phyloP scores from a whole-genome alignment of 495 filamentous ascomycete genomes.

The Extremus antarcticus region DNA sequence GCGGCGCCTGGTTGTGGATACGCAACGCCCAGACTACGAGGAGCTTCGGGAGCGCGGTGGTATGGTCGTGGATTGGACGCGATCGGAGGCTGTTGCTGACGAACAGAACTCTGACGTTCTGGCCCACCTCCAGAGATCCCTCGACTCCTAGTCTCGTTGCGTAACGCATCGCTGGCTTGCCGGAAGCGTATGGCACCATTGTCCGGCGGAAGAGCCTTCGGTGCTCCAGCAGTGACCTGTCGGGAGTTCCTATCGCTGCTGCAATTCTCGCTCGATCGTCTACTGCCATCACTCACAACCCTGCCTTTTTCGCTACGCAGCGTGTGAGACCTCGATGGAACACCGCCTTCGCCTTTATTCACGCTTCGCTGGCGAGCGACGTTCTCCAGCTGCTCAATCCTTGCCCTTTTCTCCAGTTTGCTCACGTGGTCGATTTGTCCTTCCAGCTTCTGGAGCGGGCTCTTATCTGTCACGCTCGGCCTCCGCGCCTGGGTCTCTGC shows the following conservation, averaged over 20 bases:
- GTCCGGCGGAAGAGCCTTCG: neutral
- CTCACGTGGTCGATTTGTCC: conserved; percentile 76
- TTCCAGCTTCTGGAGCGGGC: conserved; percentile 86
- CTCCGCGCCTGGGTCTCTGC: conserved; percentile 19
- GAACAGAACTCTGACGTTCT: neutral
- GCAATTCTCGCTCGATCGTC: neutral
- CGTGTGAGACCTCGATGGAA: neutral
- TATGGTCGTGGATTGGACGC: neutral
- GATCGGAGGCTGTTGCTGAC: neutral
- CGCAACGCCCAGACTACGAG: neutral
- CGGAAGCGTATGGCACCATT: neutral
- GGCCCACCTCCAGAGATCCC: neutral
- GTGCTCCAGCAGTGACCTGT: conserved; percentile 1
- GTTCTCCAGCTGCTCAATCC: conserved; percentile 67
- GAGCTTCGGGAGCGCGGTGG: conserved; percentile 1
- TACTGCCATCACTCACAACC: conserved; percentile 9
- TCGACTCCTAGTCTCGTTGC: neutral
- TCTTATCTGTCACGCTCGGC: conserved; percentile 61
- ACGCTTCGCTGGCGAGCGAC: conserved; percentile 42
- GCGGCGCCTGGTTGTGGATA: neutral
- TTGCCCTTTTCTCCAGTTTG: conserved; percentile 79
- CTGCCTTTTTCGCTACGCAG: conserved; percentile 7
- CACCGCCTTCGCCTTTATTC: conserved; percentile 18
- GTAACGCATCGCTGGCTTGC: neutral
- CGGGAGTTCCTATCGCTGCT: neutral